These are phyloP conservation scores for Ophiostoma novo-ulmi DNA, from an alignment of 2,329 filamentous ascomycete genomes.

Conservation along the genomic window DNA sequence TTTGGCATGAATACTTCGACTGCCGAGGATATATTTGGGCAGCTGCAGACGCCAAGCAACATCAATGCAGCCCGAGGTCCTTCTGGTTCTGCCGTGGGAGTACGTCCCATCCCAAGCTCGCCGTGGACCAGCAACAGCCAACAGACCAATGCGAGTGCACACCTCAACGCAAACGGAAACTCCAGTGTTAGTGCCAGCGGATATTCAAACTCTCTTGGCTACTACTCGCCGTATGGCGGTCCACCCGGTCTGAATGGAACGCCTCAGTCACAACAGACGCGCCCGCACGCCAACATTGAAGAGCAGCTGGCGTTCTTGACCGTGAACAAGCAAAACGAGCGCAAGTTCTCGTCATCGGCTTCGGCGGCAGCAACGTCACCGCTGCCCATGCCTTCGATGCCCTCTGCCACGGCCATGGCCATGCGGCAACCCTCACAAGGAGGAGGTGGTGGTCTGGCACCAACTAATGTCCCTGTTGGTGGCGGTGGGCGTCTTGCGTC, in stretches of 20 bases:
- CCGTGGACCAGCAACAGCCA: constrained; percentile 39
- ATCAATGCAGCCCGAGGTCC: background rate
- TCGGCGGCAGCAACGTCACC: background rate
- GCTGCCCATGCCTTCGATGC: background rate
- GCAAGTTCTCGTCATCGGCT: background rate
- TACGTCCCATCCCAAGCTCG: constrained; percentile 38
- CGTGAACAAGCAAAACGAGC: constrained; percentile 19
- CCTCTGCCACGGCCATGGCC: background rate
- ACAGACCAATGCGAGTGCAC: background rate
- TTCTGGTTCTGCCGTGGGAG: background rate
- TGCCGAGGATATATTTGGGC: constrained; percentile 48
- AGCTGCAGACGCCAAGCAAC: constrained; percentile 31
- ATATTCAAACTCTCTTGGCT: constrained; percentile 16
- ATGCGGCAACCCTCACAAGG: background rate
- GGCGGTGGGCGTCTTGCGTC: background rate
- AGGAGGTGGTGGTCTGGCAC: background rate
- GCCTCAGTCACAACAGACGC: background rate
- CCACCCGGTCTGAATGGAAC: constrained; percentile 1
- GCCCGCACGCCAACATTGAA: constrained; percentile 22
- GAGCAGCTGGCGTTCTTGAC: constrained; percentile 25
- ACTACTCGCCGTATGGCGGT: constrained; percentile 11
- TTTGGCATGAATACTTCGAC: constrained; percentile 53
- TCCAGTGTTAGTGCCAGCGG: constrained; percentile 7
- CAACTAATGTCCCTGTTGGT: background rate
- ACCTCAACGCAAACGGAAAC: background rate